phyloP scores from a whole-genome alignment of 2,329 filamentous ascomycete genomes.

The Mollisia scopiformis region DNA sequence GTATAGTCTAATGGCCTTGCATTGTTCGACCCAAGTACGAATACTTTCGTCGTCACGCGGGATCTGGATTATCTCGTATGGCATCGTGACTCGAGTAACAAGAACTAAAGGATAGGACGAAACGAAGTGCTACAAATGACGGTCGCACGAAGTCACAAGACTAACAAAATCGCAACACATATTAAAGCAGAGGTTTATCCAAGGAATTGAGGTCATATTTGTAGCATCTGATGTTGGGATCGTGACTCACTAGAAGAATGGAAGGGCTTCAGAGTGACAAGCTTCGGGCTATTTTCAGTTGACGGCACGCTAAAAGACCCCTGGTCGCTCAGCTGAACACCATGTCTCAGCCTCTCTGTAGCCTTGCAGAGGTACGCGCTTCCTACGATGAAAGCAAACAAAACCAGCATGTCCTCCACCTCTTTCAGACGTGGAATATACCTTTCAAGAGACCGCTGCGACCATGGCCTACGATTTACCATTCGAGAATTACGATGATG shows the following conservation, averaged over 20 bases:
- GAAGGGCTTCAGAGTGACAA: neutral
- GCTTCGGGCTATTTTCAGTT: neutral
- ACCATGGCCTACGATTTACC: slow-evolving; percentile 19
- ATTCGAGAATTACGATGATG: slow-evolving; percentile 53
- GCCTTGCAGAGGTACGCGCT: slow-evolving; percentile 8
- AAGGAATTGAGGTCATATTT: neutral
- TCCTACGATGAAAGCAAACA: slow-evolving; percentile 7
- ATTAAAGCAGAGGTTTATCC: too few species aligned
- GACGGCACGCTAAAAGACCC: neutral
- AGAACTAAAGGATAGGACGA: slow-evolving; percentile 1
- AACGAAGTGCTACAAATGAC: neutral
- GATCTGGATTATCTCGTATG: slow-evolving; percentile 31
- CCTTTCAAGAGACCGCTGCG: neutral
- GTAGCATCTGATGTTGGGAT: slow-evolving; percentile 14
- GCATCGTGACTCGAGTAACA: slow-evolving; percentile 19
- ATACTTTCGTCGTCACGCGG: slow-evolving; percentile 28
- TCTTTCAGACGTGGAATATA: slow-evolving; percentile 2
- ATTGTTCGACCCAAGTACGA: slow-evolving; percentile 22
- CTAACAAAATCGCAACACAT: neutral
- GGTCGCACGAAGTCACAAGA: slow-evolving; percentile 12
- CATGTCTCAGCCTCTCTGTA: slow-evolving; percentile 10
- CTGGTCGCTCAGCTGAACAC: slow-evolving; percentile 14
- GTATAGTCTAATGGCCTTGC: slow-evolving; percentile 32
- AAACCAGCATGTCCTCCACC: slow-evolving; percentile 11
- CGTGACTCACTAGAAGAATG: slow-evolving; percentile 20